These are phyloP conservation scores for Yarrowia divulgata DNA, from an alignment of 805 yeast species.

Conservation along the genomic window DNA sequence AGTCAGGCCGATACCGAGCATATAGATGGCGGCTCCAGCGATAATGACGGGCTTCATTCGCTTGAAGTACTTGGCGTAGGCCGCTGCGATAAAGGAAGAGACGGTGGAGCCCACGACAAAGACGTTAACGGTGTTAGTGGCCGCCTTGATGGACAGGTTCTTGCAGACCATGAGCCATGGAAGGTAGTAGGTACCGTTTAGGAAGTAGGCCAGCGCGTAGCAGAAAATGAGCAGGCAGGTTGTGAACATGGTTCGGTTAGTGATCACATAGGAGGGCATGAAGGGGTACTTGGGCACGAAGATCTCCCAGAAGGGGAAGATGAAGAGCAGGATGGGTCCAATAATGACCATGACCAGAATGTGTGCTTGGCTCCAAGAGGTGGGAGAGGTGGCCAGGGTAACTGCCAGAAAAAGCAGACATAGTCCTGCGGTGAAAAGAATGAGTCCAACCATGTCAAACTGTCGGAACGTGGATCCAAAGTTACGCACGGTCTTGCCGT, in stretches of 20 bases:
- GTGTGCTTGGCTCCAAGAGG: conserved; percentile 66
- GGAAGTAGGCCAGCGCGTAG: conserved; percentile 47
- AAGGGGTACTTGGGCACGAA: conserved; percentile 60
- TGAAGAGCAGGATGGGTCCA: conserved; percentile 69
- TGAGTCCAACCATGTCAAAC: conserved; percentile 68
- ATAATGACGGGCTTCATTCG: conserved; percentile 66
- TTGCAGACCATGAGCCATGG: conserved; percentile 40
- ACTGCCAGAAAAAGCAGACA: conserved; percentile 75
- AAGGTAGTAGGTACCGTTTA: conserved; percentile 37
- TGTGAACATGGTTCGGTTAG: conserved; percentile 58
- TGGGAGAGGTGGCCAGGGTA: conserved; percentile 67
- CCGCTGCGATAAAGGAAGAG: conserved; percentile 21
- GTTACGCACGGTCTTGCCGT: conserved; percentile 24
- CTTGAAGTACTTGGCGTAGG: conserved; percentile 49
- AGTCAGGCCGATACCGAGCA: conserved; percentile 66
- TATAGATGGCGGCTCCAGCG: conserved; percentile 65
- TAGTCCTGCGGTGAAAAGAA: conserved; percentile 61
- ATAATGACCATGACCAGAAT: conserved; percentile 73
- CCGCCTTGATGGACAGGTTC: conserved; percentile 37
- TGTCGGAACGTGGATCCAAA: conserved; percentile 58
- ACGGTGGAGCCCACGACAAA: conserved; percentile 38
- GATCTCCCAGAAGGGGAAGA: conserved; percentile 58
- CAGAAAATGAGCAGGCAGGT: conserved; percentile 43
- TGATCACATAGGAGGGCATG: conserved; percentile 63
- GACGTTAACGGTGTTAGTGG: conserved; percentile 32